Evolutionary conservation across 208 protist genomes (phyloP).

Genomic region (Wallacemonas sp.): DNA sequence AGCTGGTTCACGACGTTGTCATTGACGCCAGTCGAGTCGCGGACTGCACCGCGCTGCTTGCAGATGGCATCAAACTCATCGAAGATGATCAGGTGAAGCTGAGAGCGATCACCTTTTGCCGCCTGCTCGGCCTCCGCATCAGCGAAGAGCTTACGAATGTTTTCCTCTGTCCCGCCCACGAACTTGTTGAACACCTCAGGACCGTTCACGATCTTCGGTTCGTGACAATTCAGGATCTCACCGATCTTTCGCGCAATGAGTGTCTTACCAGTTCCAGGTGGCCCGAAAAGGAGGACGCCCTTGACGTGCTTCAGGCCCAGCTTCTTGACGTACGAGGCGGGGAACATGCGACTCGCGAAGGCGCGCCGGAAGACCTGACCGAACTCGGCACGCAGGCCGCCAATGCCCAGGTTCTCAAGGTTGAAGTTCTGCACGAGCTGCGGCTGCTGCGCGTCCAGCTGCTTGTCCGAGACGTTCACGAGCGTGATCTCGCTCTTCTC

Average conservation of each 20-base stretch:
- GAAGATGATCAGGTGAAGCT: constrained; percentile 99
- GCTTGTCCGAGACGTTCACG: constrained; percentile 69
- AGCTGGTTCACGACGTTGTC: constrained; percentile 99
- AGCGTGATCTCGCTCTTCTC: constrained; percentile 73
- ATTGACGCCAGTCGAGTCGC: constrained; percentile 95
- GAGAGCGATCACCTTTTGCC: constrained; percentile 92
- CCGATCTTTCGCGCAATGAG: constrained; percentile 99
- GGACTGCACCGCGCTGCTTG: constrained; percentile 93
- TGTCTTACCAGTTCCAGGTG: constrained; percentile 99
- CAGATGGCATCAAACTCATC: constrained; percentile 99
- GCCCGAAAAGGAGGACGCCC: constrained; percentile 98
- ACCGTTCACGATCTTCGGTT: constrained; percentile 97
- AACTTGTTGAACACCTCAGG: constrained; percentile 99
- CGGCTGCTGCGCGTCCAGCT: constrained; percentile 78
- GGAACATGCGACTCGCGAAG: constrained; percentile 98
- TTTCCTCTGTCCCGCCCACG: constrained; percentile 99
- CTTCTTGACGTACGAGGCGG: constrained; percentile 93
- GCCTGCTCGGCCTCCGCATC: constrained; percentile 96
- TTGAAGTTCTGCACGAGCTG: constrained; percentile 85
- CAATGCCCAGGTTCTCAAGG: constrained; percentile 95
- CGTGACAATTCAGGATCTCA: constrained; percentile 98
- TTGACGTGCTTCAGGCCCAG: constrained; percentile 98
- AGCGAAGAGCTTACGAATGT: constrained; percentile 99
- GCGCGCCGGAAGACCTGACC: constrained; percentile 98
- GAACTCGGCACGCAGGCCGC: constrained; percentile 96